Evolutionary conservation across 176 grass and related monocot genomes (phyloP).

Genomic region (Carex pumila): DNA sequence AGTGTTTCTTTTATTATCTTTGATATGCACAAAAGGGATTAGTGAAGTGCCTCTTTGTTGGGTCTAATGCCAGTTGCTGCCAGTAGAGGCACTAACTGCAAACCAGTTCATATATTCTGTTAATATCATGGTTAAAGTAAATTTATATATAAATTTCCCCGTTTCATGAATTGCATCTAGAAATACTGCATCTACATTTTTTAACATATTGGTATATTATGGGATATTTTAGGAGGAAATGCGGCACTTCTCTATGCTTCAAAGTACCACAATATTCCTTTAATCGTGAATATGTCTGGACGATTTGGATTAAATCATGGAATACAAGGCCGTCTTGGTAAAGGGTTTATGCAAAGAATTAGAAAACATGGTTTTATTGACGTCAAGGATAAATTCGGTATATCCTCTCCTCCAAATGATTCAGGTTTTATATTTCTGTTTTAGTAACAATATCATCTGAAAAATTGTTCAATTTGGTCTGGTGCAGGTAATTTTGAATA

Average conservation of each 20-base stretch:
- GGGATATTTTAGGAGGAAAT: slow-evolving; percentile 57
- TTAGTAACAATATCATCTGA: background rate
- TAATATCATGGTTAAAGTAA: background rate
- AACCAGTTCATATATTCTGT: background rate
- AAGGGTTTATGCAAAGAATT: slow-evolving; percentile 71
- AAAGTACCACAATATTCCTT: slow-evolving; percentile 39
- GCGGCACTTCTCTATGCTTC: slow-evolving; percentile 79
- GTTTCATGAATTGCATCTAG: background rate
- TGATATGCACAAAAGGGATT: background rate
- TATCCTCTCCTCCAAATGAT: slow-evolving; percentile 12
- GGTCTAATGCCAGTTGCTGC: background rate
- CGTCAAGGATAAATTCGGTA: slow-evolving; percentile 74
- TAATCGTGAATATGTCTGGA: slow-evolving; percentile 69
- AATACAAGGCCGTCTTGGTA: slow-evolving; percentile 70
- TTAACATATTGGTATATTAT: background rate
- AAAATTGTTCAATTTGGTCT: background rate
- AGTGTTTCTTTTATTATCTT: background rate
- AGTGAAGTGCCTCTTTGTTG: background rate
- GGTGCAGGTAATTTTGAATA: slow-evolving; percentile 59
- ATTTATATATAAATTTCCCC: background rate
- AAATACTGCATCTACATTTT: background rate
- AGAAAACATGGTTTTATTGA: slow-evolving; percentile 76
- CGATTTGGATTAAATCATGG: slow-evolving; percentile 69
- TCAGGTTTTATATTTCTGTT: background rate
- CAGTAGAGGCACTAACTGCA: background rate